Evolutionary conservation across 805 yeast species (phyloP).

Genomic region (Yarrowia deformans): DNA sequence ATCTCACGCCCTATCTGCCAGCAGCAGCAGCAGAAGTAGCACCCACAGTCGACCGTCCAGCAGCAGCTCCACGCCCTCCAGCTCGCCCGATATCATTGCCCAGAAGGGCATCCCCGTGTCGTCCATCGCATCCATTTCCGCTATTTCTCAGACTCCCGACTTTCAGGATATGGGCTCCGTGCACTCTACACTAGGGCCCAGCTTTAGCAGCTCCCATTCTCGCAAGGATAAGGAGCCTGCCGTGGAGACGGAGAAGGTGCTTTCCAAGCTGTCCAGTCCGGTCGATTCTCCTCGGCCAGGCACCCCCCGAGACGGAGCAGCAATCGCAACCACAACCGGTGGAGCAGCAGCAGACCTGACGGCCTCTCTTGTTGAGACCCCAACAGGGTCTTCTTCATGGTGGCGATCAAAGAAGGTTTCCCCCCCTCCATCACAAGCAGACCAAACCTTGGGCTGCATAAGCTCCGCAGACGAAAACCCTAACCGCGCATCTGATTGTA

Average conservation of each 20-base stretch:
- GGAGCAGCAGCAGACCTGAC: background rate
- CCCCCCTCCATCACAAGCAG: conserved; percentile 29
- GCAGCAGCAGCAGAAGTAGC: conserved; percentile 12
- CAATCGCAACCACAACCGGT: no score
- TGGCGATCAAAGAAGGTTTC: conserved; percentile 35
- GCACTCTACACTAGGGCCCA: conserved; percentile 21
- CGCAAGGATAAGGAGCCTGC: conserved; percentile 21
- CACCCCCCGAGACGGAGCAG: background rate
- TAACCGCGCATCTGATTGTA: conserved; percentile 39
- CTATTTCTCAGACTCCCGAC: conserved; percentile 29
- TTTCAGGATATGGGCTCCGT: conserved; percentile 34
- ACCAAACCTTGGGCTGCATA: conserved; percentile 14
- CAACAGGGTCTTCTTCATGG: conserved; percentile 26
- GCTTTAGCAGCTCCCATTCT: background rate
- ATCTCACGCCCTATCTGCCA: background rate
- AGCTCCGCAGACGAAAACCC: conserved; percentile 12
- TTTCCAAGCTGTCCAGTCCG: background rate
- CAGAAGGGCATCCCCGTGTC: conserved; percentile 34
- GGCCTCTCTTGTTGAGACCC: conserved; percentile 11
- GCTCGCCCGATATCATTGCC: conserved; percentile 34
- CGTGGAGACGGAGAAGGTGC: conserved; percentile 22
- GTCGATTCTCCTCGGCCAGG: background rate
- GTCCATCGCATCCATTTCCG: conserved; percentile 34
- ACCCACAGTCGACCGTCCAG: conserved; percentile 20
- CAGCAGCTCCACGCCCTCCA: conserved; percentile 12